phyloP scores from a whole-genome alignment of 1,284 basidiomycete genomes.

The Wallemia hederae region DNA sequence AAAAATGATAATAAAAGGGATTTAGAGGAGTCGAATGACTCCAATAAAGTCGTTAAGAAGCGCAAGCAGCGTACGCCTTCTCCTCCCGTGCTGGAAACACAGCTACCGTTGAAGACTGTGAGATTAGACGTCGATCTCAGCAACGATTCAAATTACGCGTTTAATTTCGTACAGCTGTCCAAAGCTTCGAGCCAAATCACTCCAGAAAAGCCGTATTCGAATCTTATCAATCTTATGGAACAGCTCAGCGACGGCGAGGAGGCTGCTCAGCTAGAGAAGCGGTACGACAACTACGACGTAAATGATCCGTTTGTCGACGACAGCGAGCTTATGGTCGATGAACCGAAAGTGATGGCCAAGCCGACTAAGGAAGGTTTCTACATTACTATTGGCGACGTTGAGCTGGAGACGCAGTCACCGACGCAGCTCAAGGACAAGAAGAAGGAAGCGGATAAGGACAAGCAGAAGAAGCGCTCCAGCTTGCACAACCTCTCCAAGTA shows the following conservation, averaged over 20 bases:
- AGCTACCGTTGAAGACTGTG: neutral
- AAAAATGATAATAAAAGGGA: neutral
- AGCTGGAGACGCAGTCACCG: conserved; percentile 22
- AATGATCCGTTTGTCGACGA: conserved; percentile 92
- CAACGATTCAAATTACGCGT: neutral
- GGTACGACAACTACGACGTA: conserved; percentile 41
- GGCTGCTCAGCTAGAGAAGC: conserved; percentile 19
- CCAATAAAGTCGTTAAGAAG: neutral
- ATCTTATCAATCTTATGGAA: neutral
- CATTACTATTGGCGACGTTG: conserved; percentile 56
- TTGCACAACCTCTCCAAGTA: neutral
- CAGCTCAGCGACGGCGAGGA: neutral
- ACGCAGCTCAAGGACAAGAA: conserved; percentile 29
- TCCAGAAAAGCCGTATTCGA: neutral
- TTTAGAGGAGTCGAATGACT: neutral
- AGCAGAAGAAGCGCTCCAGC: conserved; percentile 7
- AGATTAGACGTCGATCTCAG: neutral
- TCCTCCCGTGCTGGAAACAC: neutral
- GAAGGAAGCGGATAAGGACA: conserved; percentile 5
- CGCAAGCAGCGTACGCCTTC: neutral
- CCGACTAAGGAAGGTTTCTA: conserved; percentile 86
- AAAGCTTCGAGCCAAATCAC: neutral
- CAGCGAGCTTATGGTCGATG: conserved; percentile 65
- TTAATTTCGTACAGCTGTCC: neutral
- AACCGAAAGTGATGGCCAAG: conserved; percentile 68